A percentile compares a stretch with the other conserved stretches of the same genome.
Conservation (phyloP, 495 filamentous ascomycete genomes). For the Lineolata rhizophorae region DNA sequence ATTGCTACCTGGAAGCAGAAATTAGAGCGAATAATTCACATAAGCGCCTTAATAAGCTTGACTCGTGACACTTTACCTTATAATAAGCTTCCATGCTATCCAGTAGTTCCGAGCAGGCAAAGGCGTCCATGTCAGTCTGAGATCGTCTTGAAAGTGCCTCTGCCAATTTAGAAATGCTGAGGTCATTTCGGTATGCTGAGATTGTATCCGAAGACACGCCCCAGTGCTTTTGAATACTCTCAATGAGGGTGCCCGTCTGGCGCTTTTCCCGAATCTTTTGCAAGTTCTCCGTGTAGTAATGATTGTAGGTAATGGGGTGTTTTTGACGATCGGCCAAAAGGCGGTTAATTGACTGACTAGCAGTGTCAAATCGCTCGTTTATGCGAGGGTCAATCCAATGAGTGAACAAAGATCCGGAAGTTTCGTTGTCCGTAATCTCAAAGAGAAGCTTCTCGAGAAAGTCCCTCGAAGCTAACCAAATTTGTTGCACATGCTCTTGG, state of each 20-base stretch:
- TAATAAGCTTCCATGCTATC: constrained; percentile 5
- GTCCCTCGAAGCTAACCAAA: background rate
- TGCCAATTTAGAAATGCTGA: background rate
- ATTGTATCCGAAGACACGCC: background rate
- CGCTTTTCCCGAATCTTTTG: constrained; percentile 2
- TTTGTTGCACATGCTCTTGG: background rate
- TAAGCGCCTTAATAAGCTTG: too few species aligned
- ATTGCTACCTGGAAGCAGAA: constrained; percentile 1
- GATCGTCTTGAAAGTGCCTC: background rate
- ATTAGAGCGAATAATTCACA: background rate
- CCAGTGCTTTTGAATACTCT: background rate
- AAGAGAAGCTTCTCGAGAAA: background rate
- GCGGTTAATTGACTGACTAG: too few species aligned
- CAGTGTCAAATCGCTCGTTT: background rate
- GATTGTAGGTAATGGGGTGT: constrained; percentile 5
- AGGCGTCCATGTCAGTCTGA: constrained; percentile 1
- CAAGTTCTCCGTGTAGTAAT: constrained; percentile 4
- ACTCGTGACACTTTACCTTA: too few species aligned
- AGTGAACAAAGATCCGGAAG: background rate
- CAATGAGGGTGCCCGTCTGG: background rate
- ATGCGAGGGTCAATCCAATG: background rate
- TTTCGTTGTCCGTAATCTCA: constrained; percentile 1
- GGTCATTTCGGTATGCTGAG: background rate
- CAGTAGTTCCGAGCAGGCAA: background rate
- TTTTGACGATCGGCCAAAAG: background rate